Conservation (phyloP, 2,329 filamentous ascomycete genomes). For the Alternaria solani region DNA sequence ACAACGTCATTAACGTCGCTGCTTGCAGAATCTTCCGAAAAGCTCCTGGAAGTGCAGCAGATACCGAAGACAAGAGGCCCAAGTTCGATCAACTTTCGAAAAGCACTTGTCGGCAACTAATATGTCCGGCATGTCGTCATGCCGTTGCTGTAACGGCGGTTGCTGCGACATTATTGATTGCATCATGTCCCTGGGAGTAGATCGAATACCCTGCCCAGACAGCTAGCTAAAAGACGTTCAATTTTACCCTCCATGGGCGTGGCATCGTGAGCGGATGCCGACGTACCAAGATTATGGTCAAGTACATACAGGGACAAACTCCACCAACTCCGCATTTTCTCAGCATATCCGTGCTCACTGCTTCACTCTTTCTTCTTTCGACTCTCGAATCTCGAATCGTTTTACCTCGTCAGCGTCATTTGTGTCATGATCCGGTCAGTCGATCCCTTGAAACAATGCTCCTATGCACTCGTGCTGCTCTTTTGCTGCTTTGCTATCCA, state of each 20-base stretch:
- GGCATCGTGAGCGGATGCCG: not conserved
- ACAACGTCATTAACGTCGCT: too few species aligned
- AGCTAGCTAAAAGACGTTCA: too few species aligned
- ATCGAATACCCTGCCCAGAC: too few species aligned
- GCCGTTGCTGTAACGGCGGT: not conserved
- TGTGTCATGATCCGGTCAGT: not conserved
- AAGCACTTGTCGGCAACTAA: not conserved
- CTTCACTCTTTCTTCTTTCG: not conserved
- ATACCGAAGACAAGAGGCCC: not conserved
- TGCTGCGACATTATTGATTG: not conserved
- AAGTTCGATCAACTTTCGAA: not conserved
- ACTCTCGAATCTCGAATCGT: not conserved
- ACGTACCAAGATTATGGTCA: not conserved
- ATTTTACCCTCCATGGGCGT: too few species aligned
- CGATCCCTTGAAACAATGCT: not conserved
- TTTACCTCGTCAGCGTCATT: not conserved
- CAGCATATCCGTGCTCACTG: not conserved
- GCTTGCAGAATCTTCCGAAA: not conserved
- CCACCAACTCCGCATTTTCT: not conserved
- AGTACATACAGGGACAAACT: not conserved
- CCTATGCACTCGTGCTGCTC: not conserved
- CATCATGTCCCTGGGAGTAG: not conserved
- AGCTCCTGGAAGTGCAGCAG: not conserved
- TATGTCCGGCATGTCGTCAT: not conserved
- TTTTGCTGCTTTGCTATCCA: conserved; percentile 4